Evolutionary conservation across 2,329 filamentous ascomycete species (phyloP).

Genomic region (Sporothrix protearum): DNA sequence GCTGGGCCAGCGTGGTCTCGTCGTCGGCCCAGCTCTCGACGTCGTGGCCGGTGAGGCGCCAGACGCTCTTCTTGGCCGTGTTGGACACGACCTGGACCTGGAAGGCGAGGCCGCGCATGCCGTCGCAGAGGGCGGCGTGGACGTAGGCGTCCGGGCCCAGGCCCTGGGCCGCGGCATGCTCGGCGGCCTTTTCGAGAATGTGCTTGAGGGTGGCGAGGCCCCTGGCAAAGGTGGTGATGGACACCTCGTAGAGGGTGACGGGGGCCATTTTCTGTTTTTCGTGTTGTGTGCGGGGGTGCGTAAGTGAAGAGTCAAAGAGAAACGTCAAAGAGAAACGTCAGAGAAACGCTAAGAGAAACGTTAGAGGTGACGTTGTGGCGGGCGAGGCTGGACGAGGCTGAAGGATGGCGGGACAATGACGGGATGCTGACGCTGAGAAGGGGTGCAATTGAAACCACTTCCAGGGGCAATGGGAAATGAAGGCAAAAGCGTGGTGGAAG

Average conservation of each 20-base stretch:
- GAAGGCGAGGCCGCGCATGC: slow-evolving; percentile 39
- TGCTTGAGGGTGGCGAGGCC: slow-evolving; percentile 31
- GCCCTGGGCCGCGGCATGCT: slow-evolving; percentile 33
- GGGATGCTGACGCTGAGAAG: background rate
- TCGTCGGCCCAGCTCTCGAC: slow-evolving; percentile 32
- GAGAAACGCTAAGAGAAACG: too few species aligned
- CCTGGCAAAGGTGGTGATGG: slow-evolving; percentile 31
- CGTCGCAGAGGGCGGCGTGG: slow-evolving; percentile 32
- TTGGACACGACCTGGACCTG: slow-evolving; percentile 37
- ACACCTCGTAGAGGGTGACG: slow-evolving; percentile 34
- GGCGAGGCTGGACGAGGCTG: background rate
- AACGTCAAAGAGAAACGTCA: too few species aligned
- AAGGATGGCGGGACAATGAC: background rate
- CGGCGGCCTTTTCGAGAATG: slow-evolving; percentile 35
- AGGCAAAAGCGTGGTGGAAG: background rate
- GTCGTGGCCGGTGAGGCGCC: slow-evolving; percentile 31
- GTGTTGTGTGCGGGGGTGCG: too few species aligned
- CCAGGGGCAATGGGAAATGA: background rate
- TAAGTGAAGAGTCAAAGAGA: too few species aligned
- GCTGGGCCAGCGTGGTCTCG: slow-evolving; percentile 36
- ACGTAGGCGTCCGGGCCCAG: slow-evolving; percentile 31
- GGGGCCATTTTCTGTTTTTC: slow-evolving; percentile 32
- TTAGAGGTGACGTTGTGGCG: background rate
- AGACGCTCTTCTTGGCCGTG: slow-evolving; percentile 33
- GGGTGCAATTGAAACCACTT: background rate